Conservation (phyloP, 768 basidiomycete genomes). For the Mycena alexandri region DNA sequence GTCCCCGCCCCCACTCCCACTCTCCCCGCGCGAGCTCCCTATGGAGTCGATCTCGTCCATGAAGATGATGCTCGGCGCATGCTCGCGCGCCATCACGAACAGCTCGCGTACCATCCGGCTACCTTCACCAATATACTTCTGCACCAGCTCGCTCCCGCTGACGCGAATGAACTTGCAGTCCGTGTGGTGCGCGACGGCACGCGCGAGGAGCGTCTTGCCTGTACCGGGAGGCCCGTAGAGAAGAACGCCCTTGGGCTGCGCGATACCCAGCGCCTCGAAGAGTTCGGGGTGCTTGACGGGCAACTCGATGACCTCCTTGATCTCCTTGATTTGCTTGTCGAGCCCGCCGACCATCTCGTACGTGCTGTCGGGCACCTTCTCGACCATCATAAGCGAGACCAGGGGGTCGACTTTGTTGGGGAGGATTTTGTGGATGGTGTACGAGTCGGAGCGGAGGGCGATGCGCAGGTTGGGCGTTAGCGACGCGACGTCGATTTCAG, state of each 20-base stretch:
- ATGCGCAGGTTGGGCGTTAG: conserved; percentile 92
- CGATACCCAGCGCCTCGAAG: conserved; percentile 96
- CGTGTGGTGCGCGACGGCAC: conserved; percentile 97
- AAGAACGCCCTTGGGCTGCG: conserved; percentile 96
- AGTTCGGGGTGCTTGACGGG: conserved; percentile 98
- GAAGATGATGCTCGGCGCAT: conserved; percentile 98
- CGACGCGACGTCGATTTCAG: conserved; percentile 83
- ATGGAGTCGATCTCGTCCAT: conserved; percentile 99
- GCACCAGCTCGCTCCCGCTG: conserved; percentile 92
- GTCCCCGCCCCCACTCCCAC: conserved; percentile 90
- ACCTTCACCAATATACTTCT: conserved; percentile 99
- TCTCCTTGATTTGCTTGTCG: conserved; percentile 99
- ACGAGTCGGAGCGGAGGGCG: conserved; percentile 95
- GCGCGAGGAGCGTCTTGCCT: conserved; percentile 94
- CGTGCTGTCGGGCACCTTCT: conserved; percentile 98
- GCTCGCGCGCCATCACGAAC: conserved; percentile 98
- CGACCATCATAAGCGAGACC: conserved; percentile 99
- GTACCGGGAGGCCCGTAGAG: conserved; percentile 97
- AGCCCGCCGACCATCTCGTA: conserved; percentile 99
- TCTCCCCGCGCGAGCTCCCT: conserved; percentile 91
- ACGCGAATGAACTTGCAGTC: conserved; percentile 99
- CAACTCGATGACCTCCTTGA: conserved; percentile 95
- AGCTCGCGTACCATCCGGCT: conserved; percentile 96
- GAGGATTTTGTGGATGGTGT: conserved; percentile 95
- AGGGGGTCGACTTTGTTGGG: conserved; percentile 99